Evolutionary conservation across 257 asterid species (phyloP), one percentile per base, ranked within the genome.

Genomic region (Gentiana straminea): DNA sequence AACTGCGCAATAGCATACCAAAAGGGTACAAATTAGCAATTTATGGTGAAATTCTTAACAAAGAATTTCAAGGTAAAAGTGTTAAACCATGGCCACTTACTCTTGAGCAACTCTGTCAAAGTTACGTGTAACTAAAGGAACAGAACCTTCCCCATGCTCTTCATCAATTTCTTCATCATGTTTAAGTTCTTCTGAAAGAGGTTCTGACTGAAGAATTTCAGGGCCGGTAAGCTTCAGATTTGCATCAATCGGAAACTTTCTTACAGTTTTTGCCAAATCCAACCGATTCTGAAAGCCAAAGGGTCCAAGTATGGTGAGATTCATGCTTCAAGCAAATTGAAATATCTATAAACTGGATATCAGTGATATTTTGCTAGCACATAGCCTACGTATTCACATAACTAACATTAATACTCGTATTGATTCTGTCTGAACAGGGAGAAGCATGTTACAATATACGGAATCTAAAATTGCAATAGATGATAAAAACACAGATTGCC

Each of bases 61-160:
- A 0, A 24, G 24, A 24, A 24, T 24, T 24, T 24, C 24, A 24
- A 24, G 24, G 24, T 24, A 24, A 24, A 24, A 24, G 24, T 24
- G 24, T 24, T 24, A 24, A 24, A 24, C 24, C 24, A 24, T 24
- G 24, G 24, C 64, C 59, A 73, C 97, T 79, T 77, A 91, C 98
- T 67, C 75, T 65, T 84, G 96, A 47, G 94, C 62, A 52, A 84
- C 58, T 74, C 81, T 79, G 68, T 87, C 98, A 78, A 91, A 91
- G 74, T 77, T 83, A 59, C 53, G 84, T 43, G 64, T 76, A 75
- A 56, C 75, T 54, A 91, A 82, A n/a, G 77, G 35, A 65, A 87
- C 90, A 63, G 98, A 55, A 65, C 98, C 95, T 78, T 90, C 96
- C 60, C 62, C 86, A 54, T 80, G 74, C 70, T 86, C 97, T 78